A percentile compares a stretch with the other conserved stretches of the same genome.
Conservation (phyloP, 192 early-diverging fungal species). For the Coemansia javaensis region DNA sequence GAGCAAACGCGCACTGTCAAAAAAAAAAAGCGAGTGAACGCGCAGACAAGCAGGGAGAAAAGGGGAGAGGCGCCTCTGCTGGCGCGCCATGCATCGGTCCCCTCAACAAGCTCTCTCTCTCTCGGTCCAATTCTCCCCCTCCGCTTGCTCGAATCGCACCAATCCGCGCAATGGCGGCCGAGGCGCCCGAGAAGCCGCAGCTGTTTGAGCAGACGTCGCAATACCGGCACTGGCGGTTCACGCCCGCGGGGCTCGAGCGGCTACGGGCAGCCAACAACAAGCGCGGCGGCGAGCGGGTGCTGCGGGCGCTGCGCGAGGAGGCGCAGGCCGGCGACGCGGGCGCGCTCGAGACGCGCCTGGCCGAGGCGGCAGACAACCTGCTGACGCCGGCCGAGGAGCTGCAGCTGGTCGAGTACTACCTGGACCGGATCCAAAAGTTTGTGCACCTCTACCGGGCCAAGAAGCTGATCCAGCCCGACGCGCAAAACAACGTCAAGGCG, state of each 20-base stretch:
- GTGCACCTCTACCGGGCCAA: conserved; percentile 17
- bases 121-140: not conserved
- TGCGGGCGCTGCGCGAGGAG: conserved; percentile 56
- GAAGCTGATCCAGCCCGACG: conserved; percentile 21
- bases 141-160: not conserved
- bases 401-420: conserved; percentile 38
- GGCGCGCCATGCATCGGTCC: too few species aligned
- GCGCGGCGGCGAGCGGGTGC: conserved; percentile 56
- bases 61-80: too few species aligned
- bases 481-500: conserved; percentile 52
- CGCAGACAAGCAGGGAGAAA: too few species aligned
- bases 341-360: conserved; percentile 18
- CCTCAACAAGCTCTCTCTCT: too few species aligned
- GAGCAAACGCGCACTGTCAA: too few species aligned
- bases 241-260: conserved; percentile 50
- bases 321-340: conserved; percentile 24
- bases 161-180: not conserved
- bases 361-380: conserved; percentile 37
- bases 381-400: conserved; percentile 43
- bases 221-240: conserved; percentile 70
- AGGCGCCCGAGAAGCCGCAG: conserved; percentile 12
- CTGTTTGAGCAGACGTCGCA: conserved; percentile 70
- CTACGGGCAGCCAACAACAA: conserved; percentile 57
- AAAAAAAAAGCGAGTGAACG: not conserved
- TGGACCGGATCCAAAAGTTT: conserved; percentile 22